Conservation (phyloP, 768 basidiomycete species). For the Hydnomerulius pinastri region DNA sequence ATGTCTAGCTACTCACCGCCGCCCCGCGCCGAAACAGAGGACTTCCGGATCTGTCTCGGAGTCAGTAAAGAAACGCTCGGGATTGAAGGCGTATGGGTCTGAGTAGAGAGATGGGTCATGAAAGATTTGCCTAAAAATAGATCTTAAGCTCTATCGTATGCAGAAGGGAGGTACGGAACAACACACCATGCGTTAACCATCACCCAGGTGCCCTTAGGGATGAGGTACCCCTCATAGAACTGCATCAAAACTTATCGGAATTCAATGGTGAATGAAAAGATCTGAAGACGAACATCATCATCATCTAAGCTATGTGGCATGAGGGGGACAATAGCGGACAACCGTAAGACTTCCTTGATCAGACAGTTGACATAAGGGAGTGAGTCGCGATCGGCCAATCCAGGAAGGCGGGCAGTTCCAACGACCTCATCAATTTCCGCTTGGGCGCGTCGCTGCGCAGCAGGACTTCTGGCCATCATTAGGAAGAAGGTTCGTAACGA, state of each 20-base stretch:
- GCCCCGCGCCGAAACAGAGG: not conserved
- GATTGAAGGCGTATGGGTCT: conserved; percentile 18
- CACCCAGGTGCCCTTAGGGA: conserved; percentile 43
- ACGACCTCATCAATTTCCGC: conserved; percentile 50
- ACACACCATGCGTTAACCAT: conserved; percentile 42
- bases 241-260: conserved; percentile 23
- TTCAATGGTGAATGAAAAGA: conserved; percentile 33
- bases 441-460: conserved; percentile 47
- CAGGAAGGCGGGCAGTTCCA: conserved; percentile 44
- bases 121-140: conserved; percentile 14
- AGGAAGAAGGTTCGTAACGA: conserved; percentile 49
- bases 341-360: conserved; percentile 14
- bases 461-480: conserved; percentile 51
- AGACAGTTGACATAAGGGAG: conserved; percentile 38
- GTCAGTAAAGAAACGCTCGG: conserved; percentile 17
- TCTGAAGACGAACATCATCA: conserved; percentile 8
- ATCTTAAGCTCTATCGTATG: not conserved
- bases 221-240: conserved; percentile 29
- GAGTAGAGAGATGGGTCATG: conserved; percentile 16
- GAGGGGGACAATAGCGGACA: not conserved
- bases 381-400: conserved; percentile 40
- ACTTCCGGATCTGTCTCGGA: not conserved
- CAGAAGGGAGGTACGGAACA: not conserved
- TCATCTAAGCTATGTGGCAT: not conserved
- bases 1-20: not conserved